phyloP scores from a whole-genome alignment of 1,284 basidiomycete genomes.

The Uromyces viciae-fabae region DNA sequence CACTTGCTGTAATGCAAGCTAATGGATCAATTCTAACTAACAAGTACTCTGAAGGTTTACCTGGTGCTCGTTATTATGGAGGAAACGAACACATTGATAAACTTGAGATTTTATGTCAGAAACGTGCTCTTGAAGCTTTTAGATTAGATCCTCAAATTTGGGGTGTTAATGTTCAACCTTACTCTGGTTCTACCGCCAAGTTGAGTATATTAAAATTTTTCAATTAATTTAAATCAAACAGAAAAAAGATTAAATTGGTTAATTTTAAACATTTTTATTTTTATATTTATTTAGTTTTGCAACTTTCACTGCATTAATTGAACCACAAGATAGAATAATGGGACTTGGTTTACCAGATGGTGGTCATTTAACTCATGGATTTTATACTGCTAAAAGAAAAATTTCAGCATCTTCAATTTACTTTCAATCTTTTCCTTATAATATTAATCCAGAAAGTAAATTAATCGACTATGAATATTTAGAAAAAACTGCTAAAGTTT shows the following conservation, averaged over 20 bases:
- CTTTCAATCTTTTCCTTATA: slow-evolving; percentile 98
- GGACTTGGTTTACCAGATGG: slow-evolving; percentile 97
- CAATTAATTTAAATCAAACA: background rate
- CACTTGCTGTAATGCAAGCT: slow-evolving; percentile 89
- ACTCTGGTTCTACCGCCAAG: slow-evolving; percentile 63
- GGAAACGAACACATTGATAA: slow-evolving; percentile 94
- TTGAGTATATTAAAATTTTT: background rate
- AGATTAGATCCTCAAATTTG: slow-evolving; percentile 83
- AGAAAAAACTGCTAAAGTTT: slow-evolving; percentile 82
- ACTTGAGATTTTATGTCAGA: slow-evolving; percentile 88
- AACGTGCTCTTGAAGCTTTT: slow-evolving; percentile 94
- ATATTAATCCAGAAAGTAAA: slow-evolving; percentile 76
- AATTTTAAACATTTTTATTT: background rate
- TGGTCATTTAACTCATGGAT: slow-evolving; percentile 96
- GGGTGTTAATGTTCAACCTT: slow-evolving; percentile 99
- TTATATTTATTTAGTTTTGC: slow-evolving; percentile 70
- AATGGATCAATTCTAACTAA: slow-evolving; percentile 84
- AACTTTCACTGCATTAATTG: slow-evolving; percentile 89
- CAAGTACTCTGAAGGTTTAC: slow-evolving; percentile 58
- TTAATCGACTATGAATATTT: slow-evolving; percentile 86
- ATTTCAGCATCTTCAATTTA: slow-evolving; percentile 99
- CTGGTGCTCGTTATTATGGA: slow-evolving; percentile 93
- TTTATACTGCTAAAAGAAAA: slow-evolving; percentile 99
- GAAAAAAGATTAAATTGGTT: background rate
- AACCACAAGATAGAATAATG: slow-evolving; percentile 98